A percentile compares a stretch with the other conserved stretches of the same genome.
Evolutionary conservation across 2,329 filamentous ascomycete species (phyloP).

Genomic region (Colletotrichum sp.): DNA sequence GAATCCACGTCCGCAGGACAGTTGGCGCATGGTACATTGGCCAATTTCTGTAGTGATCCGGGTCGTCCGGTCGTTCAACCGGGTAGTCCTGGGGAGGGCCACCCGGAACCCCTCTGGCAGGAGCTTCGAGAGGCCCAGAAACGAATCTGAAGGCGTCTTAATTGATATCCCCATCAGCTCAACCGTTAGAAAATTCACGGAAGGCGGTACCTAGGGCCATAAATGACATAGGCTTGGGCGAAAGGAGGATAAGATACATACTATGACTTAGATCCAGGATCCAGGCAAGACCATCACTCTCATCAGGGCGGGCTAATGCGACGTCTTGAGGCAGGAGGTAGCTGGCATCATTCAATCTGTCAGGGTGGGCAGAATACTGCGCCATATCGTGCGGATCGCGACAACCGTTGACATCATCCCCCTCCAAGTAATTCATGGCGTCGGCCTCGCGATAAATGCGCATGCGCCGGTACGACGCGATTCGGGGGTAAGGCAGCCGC

Average conservation of each 20-base stretch:
- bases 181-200: no score
- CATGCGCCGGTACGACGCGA: neutral
- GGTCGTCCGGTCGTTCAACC: neutral
- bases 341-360: neutral
- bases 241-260: neutral
- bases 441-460: neutral
- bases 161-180: neutral
- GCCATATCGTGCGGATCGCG: conserved; percentile 5
- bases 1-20: neutral
- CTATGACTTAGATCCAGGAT: neutral
- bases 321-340: conserved; percentile 7
- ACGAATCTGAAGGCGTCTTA: neutral
- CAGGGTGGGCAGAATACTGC: neutral
- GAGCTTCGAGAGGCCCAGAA: neutral
- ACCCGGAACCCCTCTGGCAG: neutral
- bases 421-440: neutral
- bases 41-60: conserved; percentile 6
- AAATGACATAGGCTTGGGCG: neutral
- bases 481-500: conserved; percentile 3
- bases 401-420: neutral
- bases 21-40: conserved; percentile 7
- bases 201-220: neutral
- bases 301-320: neutral
- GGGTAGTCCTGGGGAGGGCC: neutral
- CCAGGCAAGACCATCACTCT: conserved; percentile 2